Evolutionary conservation across 2,329 filamentous ascomycete species (phyloP).

Genomic region (Trichoderma lentiforme): DNA sequence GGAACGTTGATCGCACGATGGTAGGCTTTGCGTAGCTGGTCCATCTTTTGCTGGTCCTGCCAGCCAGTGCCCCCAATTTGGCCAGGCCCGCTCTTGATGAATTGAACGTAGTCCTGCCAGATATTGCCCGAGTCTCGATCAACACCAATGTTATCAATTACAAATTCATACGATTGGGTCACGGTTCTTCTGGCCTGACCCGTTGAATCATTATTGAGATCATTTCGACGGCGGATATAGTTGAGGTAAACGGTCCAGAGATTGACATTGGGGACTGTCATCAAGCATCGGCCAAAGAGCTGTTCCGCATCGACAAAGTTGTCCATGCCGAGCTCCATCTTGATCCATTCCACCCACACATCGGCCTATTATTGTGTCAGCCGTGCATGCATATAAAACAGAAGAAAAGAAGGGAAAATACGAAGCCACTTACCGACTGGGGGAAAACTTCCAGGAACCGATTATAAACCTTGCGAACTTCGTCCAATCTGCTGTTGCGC

Average conservation of each 20-base stretch:
- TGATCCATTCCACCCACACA: constrained; percentile 83
- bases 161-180: constrained; percentile 85
- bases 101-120: constrained; percentile 94
- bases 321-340: constrained; percentile 85
- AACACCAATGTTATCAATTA: constrained; percentile 82
- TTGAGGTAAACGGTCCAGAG: constrained; percentile 94
- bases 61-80: constrained; percentile 80
- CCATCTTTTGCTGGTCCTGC: constrained; percentile 99
- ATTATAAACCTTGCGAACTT: constrained; percentile 75
- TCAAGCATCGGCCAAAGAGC: constrained; percentile 77
- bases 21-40: constrained; percentile 85
- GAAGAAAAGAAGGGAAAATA: background rate
- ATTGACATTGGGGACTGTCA: constrained; percentile 75
- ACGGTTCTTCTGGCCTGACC: constrained; percentile 77
- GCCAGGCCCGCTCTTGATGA: constrained; percentile 84
- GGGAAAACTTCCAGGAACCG: constrained; percentile 87
- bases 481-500: constrained; percentile 75
- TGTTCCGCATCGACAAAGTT: constrained; percentile 77
- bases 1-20: constrained; percentile 86
- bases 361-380: constrained; percentile 64
- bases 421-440: constrained; percentile 71
- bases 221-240: constrained; percentile 89
- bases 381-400: background rate
- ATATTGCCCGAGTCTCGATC: constrained; percentile 86
- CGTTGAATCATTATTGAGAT: constrained; percentile 71